phyloP scores from a whole-genome alignment of 2,329 filamentous ascomycete genomes.

The Sporothrix brasiliensis region DNA sequence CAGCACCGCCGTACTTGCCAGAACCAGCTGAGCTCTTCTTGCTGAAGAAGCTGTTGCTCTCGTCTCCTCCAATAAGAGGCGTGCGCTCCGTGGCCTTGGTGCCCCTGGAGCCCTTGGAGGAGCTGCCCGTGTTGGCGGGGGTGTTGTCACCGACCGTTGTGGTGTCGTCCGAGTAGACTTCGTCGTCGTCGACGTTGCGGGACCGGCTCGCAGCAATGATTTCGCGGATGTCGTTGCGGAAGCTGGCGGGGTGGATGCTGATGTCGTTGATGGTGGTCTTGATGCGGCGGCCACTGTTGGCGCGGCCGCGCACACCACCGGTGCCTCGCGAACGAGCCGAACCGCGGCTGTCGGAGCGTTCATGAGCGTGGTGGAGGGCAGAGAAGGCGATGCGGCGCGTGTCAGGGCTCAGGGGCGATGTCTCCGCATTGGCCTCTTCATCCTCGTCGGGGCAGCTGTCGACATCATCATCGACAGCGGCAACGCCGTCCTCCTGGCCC shows the following conservation, averaged over 20 bases:
- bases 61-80: slow-evolving; percentile 43
- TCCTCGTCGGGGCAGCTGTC: slow-evolving; percentile 56
- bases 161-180: slow-evolving; percentile 51
- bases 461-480: slow-evolving; percentile 52
- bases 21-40: slow-evolving; percentile 4
- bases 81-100: slow-evolving; percentile 45
- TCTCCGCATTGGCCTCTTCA: slow-evolving; percentile 45
- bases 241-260: slow-evolving; percentile 84
- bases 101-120: slow-evolving; percentile 27
- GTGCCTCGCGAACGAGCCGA: slow-evolving; percentile 45
- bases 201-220: slow-evolving; percentile 82
- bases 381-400: slow-evolving; percentile 49
- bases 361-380: slow-evolving; percentile 35
- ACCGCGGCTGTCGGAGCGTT: slow-evolving; percentile 37
- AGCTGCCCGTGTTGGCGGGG: slow-evolving; percentile 33
- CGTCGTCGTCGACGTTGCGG: slow-evolving; percentile 57
- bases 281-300: slow-evolving; percentile 55
- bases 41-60: slow-evolving; percentile 31
- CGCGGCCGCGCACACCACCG: slow-evolving; percentile 47
- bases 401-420: slow-evolving; percentile 43
- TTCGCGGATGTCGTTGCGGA: slow-evolving; percentile 76
- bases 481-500: slow-evolving; percentile 43
- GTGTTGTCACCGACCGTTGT: slow-evolving; percentile 41
- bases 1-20: slow-evolving; percentile 22
- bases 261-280: slow-evolving; percentile 71